Evolutionary conservation across 768 basidiomycete species (phyloP).

Genomic region (Rhizopogon vesiculosus): DNA sequence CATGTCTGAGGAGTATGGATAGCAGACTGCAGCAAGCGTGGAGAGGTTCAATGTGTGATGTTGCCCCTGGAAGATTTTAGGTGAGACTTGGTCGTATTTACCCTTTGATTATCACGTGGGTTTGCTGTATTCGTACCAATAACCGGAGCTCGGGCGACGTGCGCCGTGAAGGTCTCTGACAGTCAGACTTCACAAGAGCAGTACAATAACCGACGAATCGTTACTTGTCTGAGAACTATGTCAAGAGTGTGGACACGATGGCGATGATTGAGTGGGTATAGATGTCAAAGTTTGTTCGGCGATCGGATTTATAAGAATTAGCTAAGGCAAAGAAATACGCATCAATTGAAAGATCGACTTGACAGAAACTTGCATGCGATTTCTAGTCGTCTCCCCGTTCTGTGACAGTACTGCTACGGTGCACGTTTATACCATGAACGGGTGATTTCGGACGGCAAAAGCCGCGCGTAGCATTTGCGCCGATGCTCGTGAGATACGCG

Average conservation of each 20-base stretch:
- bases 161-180: background rate
- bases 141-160: background rate
- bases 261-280: background rate
- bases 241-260: background rate
- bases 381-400: background rate
- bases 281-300: background rate
- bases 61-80: background rate
- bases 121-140: conserved; percentile 6
- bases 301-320: background rate
- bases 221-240: background rate
- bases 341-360: background rate
- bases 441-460: conserved; percentile 8
- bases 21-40: conserved; percentile 8
- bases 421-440: background rate
- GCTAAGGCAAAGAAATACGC: background rate
- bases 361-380: no score
- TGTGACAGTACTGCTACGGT: background rate
- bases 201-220: background rate
- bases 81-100: conserved; percentile 3
- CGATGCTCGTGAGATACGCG: background rate
- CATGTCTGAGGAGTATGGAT: conserved; percentile 13
- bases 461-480: conserved; percentile 1
- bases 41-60: conserved; percentile 5
- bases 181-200: background rate
- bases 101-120: conserved; percentile 25